phyloP scores from a whole-genome alignment of 164 flowering plant genomes.

The Chimonanthus salicifolius region DNA sequence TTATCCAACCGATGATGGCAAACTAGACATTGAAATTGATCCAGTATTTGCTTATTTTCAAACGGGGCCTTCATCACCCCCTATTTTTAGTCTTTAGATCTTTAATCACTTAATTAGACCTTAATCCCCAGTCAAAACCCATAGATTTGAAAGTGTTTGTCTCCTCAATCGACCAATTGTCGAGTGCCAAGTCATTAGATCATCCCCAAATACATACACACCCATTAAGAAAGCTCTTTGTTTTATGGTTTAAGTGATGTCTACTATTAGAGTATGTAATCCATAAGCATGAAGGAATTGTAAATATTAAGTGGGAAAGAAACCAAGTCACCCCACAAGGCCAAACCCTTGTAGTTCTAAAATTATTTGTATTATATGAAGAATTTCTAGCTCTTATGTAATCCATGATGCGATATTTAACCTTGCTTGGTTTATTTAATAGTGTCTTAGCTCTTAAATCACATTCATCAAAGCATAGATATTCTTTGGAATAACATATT shows the following conservation, averaged over 20 bases:
- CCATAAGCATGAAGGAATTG: not conserved
- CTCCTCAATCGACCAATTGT: not conserved
- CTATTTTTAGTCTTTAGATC: not conserved
- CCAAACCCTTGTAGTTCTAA: not conserved
- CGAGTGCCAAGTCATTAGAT: not conserved
- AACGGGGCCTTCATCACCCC: constrained; percentile 4
- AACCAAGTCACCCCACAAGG: not conserved
- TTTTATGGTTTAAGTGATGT: not conserved
- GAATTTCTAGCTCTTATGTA: not conserved
- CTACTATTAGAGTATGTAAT: not conserved
- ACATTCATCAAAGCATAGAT: too few relatives aligned
- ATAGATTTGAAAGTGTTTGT: not conserved
- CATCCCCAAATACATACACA: not conserved
- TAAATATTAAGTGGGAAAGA: not conserved
- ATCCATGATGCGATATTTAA: too few relatives aligned
- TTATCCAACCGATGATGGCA: not conserved
- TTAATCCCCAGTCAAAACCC: not conserved
- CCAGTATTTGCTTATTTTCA: constrained; percentile 10
- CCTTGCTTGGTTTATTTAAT: too few relatives aligned
- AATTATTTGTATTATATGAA: not conserved
- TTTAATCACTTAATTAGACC: not conserved
- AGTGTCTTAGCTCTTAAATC: too few relatives aligned
- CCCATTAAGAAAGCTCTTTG: not conserved
- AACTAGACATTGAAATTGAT: constrained; percentile 7
- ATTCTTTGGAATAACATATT: too few relatives aligned